Evolutionary conservation across 2,329 filamentous ascomycete genomes (phyloP).

Genomic region (Sclerotinia spermophila): DNA sequence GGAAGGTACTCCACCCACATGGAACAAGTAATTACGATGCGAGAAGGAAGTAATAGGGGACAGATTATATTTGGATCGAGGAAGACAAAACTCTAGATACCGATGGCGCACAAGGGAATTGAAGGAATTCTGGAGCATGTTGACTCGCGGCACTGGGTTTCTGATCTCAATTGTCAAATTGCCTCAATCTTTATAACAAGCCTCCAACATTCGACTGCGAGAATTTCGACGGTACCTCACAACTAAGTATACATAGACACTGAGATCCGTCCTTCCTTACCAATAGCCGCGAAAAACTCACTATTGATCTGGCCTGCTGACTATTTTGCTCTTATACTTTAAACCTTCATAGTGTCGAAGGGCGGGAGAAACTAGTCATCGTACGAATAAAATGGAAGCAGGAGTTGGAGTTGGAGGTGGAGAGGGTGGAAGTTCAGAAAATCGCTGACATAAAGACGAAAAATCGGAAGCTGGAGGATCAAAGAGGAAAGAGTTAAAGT

Average conservation of each 20-base stretch:
- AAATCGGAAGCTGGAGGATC: too few species aligned
- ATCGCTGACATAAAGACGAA: neutral
- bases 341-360: neutral
- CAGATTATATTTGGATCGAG: too few species aligned
- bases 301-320: neutral
- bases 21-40: neutral
- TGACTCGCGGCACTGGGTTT: neutral
- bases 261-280: neutral
- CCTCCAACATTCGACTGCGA: neutral
- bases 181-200: neutral
- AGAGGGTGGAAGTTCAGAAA: neutral
- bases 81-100: too few species aligned
- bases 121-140: neutral
- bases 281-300: neutral
- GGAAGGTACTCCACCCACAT: neutral
- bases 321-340: neutral
- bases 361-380: neutral
- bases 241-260: neutral
- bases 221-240: accelerated
- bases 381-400: neutral
- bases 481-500: neutral
- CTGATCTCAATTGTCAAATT: neutral
- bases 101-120: too few species aligned
- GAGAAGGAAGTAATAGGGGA: too few species aligned
- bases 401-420: neutral